Evolutionary conservation across 192 early-diverging fungal genomes (phyloP).

Genomic region (Backusella psychrophila): DNA sequence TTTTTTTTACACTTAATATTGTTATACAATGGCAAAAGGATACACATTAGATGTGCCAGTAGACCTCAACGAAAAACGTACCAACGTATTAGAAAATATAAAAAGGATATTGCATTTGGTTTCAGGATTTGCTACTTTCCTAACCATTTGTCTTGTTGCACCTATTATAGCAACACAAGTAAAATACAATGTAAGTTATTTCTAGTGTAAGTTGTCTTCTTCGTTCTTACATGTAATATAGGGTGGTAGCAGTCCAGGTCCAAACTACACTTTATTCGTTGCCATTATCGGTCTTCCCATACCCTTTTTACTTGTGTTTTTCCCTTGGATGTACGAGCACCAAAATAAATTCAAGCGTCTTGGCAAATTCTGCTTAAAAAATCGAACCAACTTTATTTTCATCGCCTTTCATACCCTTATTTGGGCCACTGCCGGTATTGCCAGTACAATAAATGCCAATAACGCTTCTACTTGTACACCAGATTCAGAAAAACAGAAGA

Average conservation of each 20-base stretch:
- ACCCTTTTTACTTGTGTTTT: conserved; percentile 27
- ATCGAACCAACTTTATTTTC: conserved; percentile 28
- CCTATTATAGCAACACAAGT: conserved; percentile 30
- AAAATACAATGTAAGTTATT: conserved; percentile 32
- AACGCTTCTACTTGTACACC: conserved; percentile 18
- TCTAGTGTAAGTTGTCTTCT: neutral
- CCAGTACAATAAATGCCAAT: conserved; percentile 28
- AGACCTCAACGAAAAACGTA: conserved; percentile 13
- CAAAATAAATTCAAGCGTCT: conserved; percentile 35
- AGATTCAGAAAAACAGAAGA: conserved; percentile 8
- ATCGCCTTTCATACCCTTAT: conserved; percentile 21
- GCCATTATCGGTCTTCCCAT: conserved; percentile 20
- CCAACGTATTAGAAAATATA: conserved; percentile 5
- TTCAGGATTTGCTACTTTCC: conserved; percentile 12
- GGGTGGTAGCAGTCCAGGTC: conserved; percentile 27
- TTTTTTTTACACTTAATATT: neutral
- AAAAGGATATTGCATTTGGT: conserved; percentile 22
- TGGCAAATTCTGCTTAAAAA: conserved; percentile 35
- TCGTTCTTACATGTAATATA: neutral
- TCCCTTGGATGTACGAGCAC: conserved; percentile 35
- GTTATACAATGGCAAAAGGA: conserved; percentile 4
- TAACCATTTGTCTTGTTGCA: conserved; percentile 26
- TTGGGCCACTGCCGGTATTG: conserved; percentile 30
- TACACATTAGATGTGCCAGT: conserved; percentile 27
- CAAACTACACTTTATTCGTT: conserved; percentile 33